These are phyloP conservation scores for Colletotrichum orbiculare DNA, from an alignment of 2,329 filamentous ascomycete genomes.

Conservation along the genomic window DNA sequence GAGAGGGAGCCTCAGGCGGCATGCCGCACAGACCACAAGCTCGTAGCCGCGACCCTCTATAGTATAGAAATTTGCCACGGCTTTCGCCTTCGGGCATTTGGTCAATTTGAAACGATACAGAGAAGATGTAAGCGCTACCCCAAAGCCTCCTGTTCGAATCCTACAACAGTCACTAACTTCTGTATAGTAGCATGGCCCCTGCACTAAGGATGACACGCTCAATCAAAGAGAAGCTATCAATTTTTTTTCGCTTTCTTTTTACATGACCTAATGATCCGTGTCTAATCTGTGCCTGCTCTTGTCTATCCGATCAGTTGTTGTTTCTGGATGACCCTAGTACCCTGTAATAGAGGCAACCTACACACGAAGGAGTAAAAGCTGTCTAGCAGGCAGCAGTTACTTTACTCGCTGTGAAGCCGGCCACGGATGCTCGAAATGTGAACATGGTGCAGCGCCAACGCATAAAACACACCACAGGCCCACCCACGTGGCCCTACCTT, in stretches of 20 bases:
- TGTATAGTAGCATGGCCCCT: constrained; percentile 78
- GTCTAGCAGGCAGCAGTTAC: no score
- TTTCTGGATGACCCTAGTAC: no score
- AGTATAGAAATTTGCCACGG: neutral
- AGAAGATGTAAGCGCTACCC: constrained; percentile 12
- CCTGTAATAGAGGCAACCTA: no score
- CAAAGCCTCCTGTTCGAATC: neutral
- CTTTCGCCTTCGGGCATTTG: constrained; percentile 43
- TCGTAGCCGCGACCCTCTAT: neutral
- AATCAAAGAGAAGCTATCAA: constrained; percentile 78
- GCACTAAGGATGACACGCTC: constrained; percentile 95
- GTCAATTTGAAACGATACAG: constrained; percentile 44
- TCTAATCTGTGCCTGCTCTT: no score
- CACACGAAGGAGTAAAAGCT: no score
- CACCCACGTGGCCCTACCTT: constrained; percentile 23
- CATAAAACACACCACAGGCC: no score
- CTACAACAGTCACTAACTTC: neutral
- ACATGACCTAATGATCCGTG: no score
- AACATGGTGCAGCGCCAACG: neutral
- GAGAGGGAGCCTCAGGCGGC: neutral
- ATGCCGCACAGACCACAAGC: neutral
- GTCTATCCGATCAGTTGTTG: no score
- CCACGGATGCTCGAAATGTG: neutral
- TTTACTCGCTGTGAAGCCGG: neutral
- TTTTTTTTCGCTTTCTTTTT: constrained; percentile 6